Conservation (phyloP, 257 asterid genomes). For the Cordia subcordata region DNA sequence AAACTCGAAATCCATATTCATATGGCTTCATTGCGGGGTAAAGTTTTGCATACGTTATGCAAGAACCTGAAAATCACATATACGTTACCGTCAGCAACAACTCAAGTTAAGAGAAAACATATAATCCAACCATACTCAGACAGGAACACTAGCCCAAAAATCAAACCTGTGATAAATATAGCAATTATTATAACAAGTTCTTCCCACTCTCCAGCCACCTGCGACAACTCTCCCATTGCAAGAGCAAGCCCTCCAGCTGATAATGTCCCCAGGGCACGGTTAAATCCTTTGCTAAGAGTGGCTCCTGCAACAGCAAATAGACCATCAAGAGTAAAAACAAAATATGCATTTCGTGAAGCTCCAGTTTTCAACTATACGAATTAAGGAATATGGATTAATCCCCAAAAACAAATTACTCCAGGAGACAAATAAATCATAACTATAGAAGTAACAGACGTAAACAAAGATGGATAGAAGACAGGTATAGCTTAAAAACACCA, state of each 20-base stretch:
- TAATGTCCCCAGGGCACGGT: constrained; percentile 84
- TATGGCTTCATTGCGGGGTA: constrained; percentile 72
- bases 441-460: no score
- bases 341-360: no score
- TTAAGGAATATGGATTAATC: no score
- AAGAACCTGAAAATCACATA: constrained; percentile 36
- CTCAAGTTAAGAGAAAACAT: constrained; percentile 1
- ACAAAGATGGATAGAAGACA: no score
- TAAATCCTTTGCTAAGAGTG: constrained; percentile 81
- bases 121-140: not conserved
- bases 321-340: no score
- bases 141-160: constrained; percentile 13
- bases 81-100: constrained; percentile 1
- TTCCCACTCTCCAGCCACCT: constrained; percentile 45
- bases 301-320: constrained; percentile 50
- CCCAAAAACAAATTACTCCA: no score
- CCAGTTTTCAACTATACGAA: no score
- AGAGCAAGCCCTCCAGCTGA: constrained; percentile 86
- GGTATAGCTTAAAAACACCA: no score
- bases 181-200: constrained; percentile 23
- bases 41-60: constrained; percentile 52
- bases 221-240: constrained; percentile 63
- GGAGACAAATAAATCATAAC: no score
- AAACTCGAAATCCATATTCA: constrained; percentile 76
- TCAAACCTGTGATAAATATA: constrained; percentile 41